These are phyloP conservation scores for Eucalyptus melliodora DNA, from an alignment of 345 rosid species.

Conservation along the genomic window DNA sequence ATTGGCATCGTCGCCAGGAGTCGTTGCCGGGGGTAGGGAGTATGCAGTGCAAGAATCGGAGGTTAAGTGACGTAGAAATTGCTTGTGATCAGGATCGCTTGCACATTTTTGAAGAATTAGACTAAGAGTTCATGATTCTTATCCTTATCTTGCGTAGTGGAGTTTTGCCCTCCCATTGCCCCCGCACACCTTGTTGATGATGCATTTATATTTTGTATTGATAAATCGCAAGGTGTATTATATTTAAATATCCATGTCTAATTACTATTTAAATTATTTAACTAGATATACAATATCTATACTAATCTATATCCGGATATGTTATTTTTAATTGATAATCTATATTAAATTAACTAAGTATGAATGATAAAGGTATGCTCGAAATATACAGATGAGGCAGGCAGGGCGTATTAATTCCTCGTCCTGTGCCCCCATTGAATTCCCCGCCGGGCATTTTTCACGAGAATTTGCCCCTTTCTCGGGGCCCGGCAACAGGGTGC, in stretches of 20 bases:
- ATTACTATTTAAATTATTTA: not conserved
- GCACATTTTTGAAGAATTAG: not conserved
- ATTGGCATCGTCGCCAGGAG: not conserved
- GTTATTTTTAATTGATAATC: not conserved
- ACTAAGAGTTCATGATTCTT: not conserved
- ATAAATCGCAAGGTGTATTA: not conserved
- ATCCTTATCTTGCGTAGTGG: not conserved
- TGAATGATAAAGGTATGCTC: not conserved
- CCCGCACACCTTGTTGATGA: accelerated
- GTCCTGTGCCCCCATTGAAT: not conserved
- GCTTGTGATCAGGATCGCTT: not conserved
- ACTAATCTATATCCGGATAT: too few species aligned
- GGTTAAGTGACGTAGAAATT: not conserved
- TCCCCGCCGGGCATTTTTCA: not conserved
- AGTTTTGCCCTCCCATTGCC: not conserved
- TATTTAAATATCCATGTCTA: not conserved
- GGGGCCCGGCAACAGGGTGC: not conserved
- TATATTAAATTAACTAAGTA: not conserved
- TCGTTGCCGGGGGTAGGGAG: not conserved
- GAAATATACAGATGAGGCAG: not conserved
- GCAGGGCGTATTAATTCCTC: not conserved
- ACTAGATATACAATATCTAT: not conserved
- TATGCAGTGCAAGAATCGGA: not conserved
- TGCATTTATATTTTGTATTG: not conserved
- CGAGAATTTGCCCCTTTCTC: not conserved